These are phyloP conservation scores for Gossypium turneri DNA, from an alignment of 345 rosid species.

Conservation along the genomic window DNA sequence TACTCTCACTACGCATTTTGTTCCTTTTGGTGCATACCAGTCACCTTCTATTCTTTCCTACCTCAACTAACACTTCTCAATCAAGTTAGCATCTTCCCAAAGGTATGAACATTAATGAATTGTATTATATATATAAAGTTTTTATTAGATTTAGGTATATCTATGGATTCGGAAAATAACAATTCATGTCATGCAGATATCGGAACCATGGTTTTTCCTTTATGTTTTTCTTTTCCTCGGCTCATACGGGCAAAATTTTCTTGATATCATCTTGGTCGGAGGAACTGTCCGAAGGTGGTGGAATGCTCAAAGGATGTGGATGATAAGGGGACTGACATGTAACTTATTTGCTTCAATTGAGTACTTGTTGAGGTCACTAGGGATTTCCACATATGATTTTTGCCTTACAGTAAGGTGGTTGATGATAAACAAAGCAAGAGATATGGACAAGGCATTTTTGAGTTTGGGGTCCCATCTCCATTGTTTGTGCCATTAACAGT, in stretches of 20 bases:
- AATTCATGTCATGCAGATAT: background rate
- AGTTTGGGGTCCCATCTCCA: conserved; percentile 53
- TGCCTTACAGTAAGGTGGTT: conserved; percentile 45
- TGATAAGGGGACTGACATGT: conserved; percentile 43
- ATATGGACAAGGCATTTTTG: conserved; percentile 49
- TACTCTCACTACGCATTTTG: conserved; percentile 44
- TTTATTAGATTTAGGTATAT: background rate
- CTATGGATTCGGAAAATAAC: background rate
- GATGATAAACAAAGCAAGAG: conserved; percentile 45
- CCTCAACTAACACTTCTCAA: conserved; percentile 60
- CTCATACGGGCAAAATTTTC: conserved; percentile 44
- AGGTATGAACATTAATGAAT: conserved; percentile 25
- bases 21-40: conserved; percentile 49
- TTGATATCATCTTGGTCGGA: conserved; percentile 32
- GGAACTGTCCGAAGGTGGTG: conserved; percentile 59
- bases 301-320: conserved; percentile 62
- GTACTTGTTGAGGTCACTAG: conserved; percentile 37
- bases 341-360: conserved; percentile 34
- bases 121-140: background rate
- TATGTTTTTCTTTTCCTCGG: conserved; percentile 58
- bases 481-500: conserved; percentile 40
- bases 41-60: conserved; percentile 43
- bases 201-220: conserved; percentile 48
- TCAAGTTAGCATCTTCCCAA: conserved; percentile 46
- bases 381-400: conserved; percentile 44